These are phyloP conservation scores for Phaeosphaeriaceae sp. DNA, from an alignment of 2,329 filamentous ascomycete species.

Conservation along the genomic window DNA sequence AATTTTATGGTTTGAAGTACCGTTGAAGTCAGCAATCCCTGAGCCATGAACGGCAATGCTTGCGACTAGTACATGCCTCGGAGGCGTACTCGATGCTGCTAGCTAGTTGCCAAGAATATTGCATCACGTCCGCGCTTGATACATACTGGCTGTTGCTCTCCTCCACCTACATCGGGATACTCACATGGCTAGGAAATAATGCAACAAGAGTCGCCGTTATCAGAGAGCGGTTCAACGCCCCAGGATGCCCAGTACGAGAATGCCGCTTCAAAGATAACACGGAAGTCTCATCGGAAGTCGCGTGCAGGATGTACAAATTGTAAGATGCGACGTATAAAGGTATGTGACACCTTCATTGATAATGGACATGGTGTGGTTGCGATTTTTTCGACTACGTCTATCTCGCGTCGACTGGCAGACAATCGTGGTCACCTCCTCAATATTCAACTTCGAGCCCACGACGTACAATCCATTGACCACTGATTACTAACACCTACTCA, in stretches of 20 bases:
- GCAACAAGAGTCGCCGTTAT: constrained; percentile 25
- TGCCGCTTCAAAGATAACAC: constrained; percentile 20
- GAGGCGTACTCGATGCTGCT: background rate
- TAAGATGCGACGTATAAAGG: constrained; percentile 37
- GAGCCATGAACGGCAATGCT: constrained; percentile 1
- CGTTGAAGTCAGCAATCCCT: too few relatives aligned
- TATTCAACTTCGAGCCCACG: too few relatives aligned
- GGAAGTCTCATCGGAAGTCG: constrained; percentile 36
- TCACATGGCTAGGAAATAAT: constrained; percentile 3
- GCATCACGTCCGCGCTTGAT: background rate
- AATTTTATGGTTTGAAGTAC: too few relatives aligned
- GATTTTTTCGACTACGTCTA: too few relatives aligned
- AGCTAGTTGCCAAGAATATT: background rate
- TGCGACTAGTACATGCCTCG: background rate
- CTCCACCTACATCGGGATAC: background rate
- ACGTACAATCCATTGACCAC: too few relatives aligned
- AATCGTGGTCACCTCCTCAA: too few relatives aligned
- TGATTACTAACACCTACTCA: constrained; percentile 9
- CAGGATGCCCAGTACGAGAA: constrained; percentile 7
- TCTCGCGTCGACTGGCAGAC: background rate
- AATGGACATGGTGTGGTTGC: too few relatives aligned
- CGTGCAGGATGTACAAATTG: constrained; percentile 38
- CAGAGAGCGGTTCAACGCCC: constrained; percentile 8
- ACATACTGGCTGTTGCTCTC: background rate
- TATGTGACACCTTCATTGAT: constrained; percentile 11